Evolutionary conservation across 495 filamentous ascomycete genomes (phyloP), one percentile per base, ranked within the genome.

Genomic region (Hypoxylon subgilvum): DNA sequence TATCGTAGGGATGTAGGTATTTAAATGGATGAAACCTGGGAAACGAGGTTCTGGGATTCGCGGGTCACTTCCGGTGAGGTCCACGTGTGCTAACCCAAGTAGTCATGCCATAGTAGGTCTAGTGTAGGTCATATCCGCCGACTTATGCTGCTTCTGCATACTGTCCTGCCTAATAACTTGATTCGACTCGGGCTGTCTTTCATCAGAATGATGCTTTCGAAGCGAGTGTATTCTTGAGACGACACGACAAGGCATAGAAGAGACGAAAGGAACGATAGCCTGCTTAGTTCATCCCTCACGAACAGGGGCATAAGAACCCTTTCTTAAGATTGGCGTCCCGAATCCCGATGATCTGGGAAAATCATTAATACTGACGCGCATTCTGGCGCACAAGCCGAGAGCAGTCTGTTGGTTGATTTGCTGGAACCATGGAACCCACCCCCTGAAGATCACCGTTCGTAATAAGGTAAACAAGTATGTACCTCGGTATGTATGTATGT

Each of bases 61-160:
- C 61, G 61, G 61, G 54, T 59, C 53, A 13, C 54, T 64, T 64
- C 61, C 61, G 61, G 61, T 3, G 44, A 53, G 55, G 40, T 58
- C 60, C 60, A 63, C 60, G 60, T 53, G 60, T 53, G 48, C 60
- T 63, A 59, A 58, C 54, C 61, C 30, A 50, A 54, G 55, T 50
- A 32, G 45, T 64, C 61, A 55, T 46, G 40, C 54, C 61, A 25
- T 54, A 64, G 43, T 55, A 39, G 38, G 61, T 14, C 54, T 64
- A 64, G 60, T 45, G 38, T 44, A 58, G 48, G 53, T 49, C 43
- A 63, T 63, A 57, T 53, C 53, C 53, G 48, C 43, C 47, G 5
- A 13, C 34, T n/a, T 38, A 38, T 38, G 34, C 34, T n/a, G 31
- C 31, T 18, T n/a, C n/a, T n/a, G n/a, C n/a, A n/a, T n/a, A 38